Evolutionary conservation across 208 protist genomes (phyloP).

Genomic region (Leishmania tarentolae): DNA sequence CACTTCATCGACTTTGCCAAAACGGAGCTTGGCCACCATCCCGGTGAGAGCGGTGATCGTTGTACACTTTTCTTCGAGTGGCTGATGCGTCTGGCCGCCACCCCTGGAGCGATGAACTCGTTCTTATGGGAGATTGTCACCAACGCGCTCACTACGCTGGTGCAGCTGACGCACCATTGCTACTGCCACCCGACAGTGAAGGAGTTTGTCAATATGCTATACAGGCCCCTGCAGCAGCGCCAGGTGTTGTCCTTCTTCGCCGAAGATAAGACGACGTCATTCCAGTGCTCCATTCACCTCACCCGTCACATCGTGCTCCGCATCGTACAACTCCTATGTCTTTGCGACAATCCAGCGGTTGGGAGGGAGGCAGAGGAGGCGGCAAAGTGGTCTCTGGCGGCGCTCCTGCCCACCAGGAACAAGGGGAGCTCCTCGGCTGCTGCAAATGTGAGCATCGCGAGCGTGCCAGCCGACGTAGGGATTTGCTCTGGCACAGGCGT

Average conservation of each 20-base stretch:
- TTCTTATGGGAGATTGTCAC: conserved; percentile 68
- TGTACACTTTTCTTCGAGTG: conserved; percentile 72
- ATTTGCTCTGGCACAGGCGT: not conserved
- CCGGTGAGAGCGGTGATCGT: conserved; percentile 39
- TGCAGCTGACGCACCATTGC: conserved; percentile 53
- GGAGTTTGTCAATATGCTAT: conserved; percentile 50
- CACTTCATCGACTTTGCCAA: conserved; percentile 50
- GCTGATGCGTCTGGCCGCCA: conserved; percentile 47
- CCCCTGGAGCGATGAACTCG: conserved; percentile 42
- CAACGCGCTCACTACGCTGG: conserved; percentile 35
- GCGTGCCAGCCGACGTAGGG: not conserved
- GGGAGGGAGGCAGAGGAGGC: conserved; percentile 45
- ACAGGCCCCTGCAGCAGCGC: conserved; percentile 43
- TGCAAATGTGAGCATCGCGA: not conserved
- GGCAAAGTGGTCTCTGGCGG: conserved; percentile 39
- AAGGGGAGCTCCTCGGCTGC: not conserved
- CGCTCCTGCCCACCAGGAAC: not conserved
- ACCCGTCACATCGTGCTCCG: conserved; percentile 42
- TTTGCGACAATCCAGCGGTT: conserved; percentile 49
- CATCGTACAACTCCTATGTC: conserved; percentile 54
- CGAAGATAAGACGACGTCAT: conserved; percentile 50
- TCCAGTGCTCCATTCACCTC: conserved; percentile 52
- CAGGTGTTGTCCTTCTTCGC: conserved; percentile 56
- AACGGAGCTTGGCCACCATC: conserved; percentile 56
- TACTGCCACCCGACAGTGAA: conserved; percentile 50